phyloP scores from a whole-genome alignment of 2,329 filamentous ascomycete species.

The Aspergillus luchuensis region DNA sequence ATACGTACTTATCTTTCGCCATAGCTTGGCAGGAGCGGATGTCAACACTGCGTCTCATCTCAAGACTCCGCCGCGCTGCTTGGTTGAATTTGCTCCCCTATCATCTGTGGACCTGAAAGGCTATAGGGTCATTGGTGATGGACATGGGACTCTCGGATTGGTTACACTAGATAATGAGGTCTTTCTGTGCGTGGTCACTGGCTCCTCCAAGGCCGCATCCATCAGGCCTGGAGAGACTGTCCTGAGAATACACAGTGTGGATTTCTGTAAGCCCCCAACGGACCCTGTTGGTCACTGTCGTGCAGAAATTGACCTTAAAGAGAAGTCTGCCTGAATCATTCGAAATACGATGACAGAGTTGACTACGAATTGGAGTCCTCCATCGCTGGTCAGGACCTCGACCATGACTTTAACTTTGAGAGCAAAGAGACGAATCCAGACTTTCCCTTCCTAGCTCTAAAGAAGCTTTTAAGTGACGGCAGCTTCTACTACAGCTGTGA shows the following conservation, averaged over 20 bases:
- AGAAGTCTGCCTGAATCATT: slow-evolving; percentile 81
- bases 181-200: slow-evolving; percentile 86
- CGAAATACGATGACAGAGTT: slow-evolving; percentile 78
- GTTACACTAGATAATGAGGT: slow-evolving; percentile 83
- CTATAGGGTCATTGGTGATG: slow-evolving; percentile 75
- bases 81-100: slow-evolving; percentile 79
- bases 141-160: slow-evolving; percentile 83
- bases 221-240: slow-evolving; percentile 86
- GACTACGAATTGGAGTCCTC: slow-evolving; percentile 58
- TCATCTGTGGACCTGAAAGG: slow-evolving; percentile 69
- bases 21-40: slow-evolving; percentile 66
- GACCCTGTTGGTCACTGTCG: background rate
- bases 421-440: slow-evolving; percentile 72
- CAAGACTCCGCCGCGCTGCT: slow-evolving; percentile 63
- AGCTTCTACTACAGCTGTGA: slow-evolving; percentile 99
- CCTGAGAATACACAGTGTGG: slow-evolving; percentile 80
- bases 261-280: slow-evolving; percentile 62
- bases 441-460: slow-evolving; percentile 86
- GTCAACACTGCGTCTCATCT: slow-evolving; percentile 42
- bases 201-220: slow-evolving; percentile 74
- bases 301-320: slow-evolving; percentile 11
- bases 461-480: slow-evolving; percentile 88
- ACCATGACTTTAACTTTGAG: slow-evolving; percentile 55
- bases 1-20: slow-evolving; percentile 81
- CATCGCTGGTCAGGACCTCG: slow-evolving; percentile 56